Base-by-base conservation (phyloP, 2,329 filamentous ascomycete species). In the Diplodia scrobiculata region DNA sequence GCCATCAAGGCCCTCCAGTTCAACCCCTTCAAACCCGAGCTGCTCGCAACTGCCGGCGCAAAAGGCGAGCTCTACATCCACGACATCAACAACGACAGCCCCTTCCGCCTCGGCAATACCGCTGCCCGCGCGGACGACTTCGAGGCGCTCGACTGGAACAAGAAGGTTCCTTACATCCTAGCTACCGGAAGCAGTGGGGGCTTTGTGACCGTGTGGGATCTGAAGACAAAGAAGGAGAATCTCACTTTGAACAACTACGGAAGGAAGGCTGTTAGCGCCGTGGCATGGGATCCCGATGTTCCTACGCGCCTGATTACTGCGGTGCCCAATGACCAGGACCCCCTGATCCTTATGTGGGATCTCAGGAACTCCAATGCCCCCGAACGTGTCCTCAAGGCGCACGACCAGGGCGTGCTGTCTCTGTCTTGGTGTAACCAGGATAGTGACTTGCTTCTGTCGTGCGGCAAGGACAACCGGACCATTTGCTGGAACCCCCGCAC, bases 1-100 rank as follows among this genome's bases (percentile, higher is more conserved):
- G 86, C 94, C 19, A 93, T 97, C 80, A 97, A 97, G 80, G 88
- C 95, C 32, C 83, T 99, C 68, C 93, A 99, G 78, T 99, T 98
- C 86, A 99, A 99, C 79, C 92, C 94, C 11, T 86, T 92, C 78
- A 90, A 93, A 76, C 89, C 92, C 32, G 92, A 97, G 74, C 89
- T 98, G 67, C 84, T 99, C 54, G 94, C 95, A 53, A 96, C 93
- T 2, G 94, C 91, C 67, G 95, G 95, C 70, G 88, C 91, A 68
- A 97, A 97, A 80, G 95, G 95, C 75, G 95, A 99, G 80, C 87
- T 99, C 48, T 99, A 91, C 79, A 90, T 99, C 71, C 96, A 95
- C 82, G 94, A 99, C 74, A 82, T 98, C 71, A 92, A 96, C 79
- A 93, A 98, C 77, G 86, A 93, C 71, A 95, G 91, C 75, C 91